Evolutionary conservation across 306 rosid genomes (phyloP), one percentile per base, ranked within the genome.

Genomic region (Fragaria nilgerrensis): DNA sequence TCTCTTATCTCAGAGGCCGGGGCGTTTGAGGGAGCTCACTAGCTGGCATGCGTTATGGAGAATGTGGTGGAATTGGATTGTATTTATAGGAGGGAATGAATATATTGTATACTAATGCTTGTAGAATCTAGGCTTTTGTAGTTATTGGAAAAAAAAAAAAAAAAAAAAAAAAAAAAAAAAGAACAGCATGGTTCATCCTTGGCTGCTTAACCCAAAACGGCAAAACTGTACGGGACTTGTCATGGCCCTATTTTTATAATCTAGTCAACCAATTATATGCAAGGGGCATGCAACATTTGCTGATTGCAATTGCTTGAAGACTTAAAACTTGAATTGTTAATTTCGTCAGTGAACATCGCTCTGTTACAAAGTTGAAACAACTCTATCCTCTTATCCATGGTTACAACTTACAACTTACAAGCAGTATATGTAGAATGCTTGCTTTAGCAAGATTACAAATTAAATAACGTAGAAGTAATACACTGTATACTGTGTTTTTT

Each of bases 11-110:
- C 72, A 47, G 3, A 8, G 12, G 15, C 20, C 4, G 34, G 34
- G 34, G 34, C 4, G 34, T 32, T 32, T 32, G 34, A 32, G 34
- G 34, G 0, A 32, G 71, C 71, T 66, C 27, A 66, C 6, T 66
- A 66, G 70, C 5, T 52, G 1, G 68, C 41, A 37, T 37, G 41
- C 41, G 9, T 13, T 61, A 32, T 61, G 48, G 37, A 32, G 71
- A 78, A 70, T 78, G 80, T 23, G 71, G 48, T 61, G 76, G 64
- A 62, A 55, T 19, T 74, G 29, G 37, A 10, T 10, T 50, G 44
- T 75, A 87, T 88, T 78, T 88, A 88, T 86, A 85, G 70, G 66
- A 53, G 75, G 39, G 85, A 80, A 80, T 72, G 39, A 75, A 22
- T 5, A 49, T 39, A 77, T 68, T 39, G 59, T 66, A 43, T n/a